Evolutionary conservation across 1,284 basidiomycete genomes (phyloP).

Genomic region (Leucoagaricus sp.): DNA sequence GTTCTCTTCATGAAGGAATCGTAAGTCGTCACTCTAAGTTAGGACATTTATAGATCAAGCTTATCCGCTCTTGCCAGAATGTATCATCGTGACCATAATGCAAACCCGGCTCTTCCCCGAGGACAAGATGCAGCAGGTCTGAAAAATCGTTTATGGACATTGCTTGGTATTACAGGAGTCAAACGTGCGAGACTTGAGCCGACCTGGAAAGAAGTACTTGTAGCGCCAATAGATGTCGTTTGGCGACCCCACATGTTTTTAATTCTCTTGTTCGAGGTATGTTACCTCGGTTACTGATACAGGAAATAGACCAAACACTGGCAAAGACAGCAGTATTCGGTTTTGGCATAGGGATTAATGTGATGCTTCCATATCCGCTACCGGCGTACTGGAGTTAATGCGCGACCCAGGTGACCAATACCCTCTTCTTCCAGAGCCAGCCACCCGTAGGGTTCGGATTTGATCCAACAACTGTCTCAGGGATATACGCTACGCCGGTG

Average conservation of each 20-base stretch:
- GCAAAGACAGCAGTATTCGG: slow-evolving; percentile 59
- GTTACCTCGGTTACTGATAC: neutral
- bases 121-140: neutral
- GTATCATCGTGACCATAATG: neutral
- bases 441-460: slow-evolving; percentile 62
- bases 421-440: slow-evolving; percentile 63
- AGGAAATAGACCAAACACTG: neutral
- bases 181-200: slow-evolving; percentile 58
- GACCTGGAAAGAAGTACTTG: slow-evolving; percentile 47
- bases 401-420: slow-evolving; percentile 57
- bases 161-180: slow-evolving; percentile 64
- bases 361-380: slow-evolving; percentile 22
- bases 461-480: slow-evolving; percentile 49
- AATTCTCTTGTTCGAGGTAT: slow-evolving; percentile 60
- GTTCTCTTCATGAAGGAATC: slow-evolving; percentile 66
- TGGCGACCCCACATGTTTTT: slow-evolving; percentile 66
- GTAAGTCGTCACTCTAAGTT: slow-evolving; percentile 33
- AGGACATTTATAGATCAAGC: slow-evolving; percentile 57
- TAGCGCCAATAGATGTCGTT: slow-evolving; percentile 52
- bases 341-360: slow-evolving; percentile 73
- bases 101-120: too few relatives aligned
- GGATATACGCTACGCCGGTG: slow-evolving; percentile 64
- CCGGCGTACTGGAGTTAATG: neutral
- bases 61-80: slow-evolving; percentile 37
- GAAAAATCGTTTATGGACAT: slow-evolving; percentile 43